These are phyloP conservation scores for Kitagawia praeruptora DNA, from an alignment of 129 eudicot genomes.

Conservation along the genomic window DNA sequence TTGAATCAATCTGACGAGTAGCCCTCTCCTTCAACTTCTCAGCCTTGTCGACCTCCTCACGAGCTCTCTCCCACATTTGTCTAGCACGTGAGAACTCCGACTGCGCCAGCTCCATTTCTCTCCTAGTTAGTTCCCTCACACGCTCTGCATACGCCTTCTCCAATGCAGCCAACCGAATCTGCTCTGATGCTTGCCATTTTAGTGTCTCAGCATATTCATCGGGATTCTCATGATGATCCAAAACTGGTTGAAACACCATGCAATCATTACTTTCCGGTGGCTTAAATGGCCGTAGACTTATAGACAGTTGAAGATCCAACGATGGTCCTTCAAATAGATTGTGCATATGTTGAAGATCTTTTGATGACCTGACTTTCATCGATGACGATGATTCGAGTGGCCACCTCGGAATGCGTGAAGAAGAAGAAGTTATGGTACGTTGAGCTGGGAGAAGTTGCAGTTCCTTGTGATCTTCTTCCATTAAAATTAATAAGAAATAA, in stretches of 20 bases:
- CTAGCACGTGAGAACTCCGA: constrained; percentile 70
- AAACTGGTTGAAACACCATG: neutral
- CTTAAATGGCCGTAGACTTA: constrained; percentile 29
- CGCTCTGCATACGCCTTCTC: constrained; percentile 81
- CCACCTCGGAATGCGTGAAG: constrained; percentile 22
- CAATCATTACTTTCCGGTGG: constrained; percentile 7
- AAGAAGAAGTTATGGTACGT: constrained; percentile 23
- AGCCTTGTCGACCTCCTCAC: constrained; percentile 56
- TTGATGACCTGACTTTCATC: constrained; percentile 23
- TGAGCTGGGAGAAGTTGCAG: constrained; percentile 70
- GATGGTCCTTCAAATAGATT: constrained; percentile 32
- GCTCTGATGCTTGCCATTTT: constrained; percentile 83
- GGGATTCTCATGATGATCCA: neutral
- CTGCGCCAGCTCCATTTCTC: constrained; percentile 76
- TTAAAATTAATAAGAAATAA: constrained; percentile 6
- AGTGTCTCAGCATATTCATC: constrained; percentile 26
- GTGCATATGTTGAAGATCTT: neutral
- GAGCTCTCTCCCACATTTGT: constrained; percentile 67
- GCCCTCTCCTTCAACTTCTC: constrained; percentile 63
- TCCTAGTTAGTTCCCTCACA: constrained; percentile 60
- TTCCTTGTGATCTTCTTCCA: constrained; percentile 42
- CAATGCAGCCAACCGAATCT: constrained; percentile 67
- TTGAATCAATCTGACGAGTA: constrained; percentile 22
- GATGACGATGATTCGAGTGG: neutral
- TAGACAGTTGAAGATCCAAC: constrained; percentile 73